Percentiles rank a stretch among this genome's conserved stretches.
phyloP scores from a whole-genome alignment of 1,139 yeast species.

The Hemisphaericaspora subhashii region DNA sequence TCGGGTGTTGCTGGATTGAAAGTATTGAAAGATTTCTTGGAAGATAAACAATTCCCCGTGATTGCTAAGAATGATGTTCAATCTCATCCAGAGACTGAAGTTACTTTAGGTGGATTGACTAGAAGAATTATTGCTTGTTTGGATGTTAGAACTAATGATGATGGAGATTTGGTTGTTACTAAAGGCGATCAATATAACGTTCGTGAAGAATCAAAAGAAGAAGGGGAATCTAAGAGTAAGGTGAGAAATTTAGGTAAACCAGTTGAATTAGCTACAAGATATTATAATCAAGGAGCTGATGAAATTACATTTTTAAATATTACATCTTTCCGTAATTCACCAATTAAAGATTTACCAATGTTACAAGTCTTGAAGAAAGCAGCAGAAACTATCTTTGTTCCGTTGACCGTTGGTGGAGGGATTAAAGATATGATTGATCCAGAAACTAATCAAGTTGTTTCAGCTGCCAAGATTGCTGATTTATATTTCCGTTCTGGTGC shows the following conservation, averaged over 20 bases:
- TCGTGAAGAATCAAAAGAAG: constrained; percentile 61
- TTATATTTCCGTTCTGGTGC: constrained; percentile 94
- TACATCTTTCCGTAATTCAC: constrained; percentile 92
- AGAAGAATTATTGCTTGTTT: constrained; percentile 92
- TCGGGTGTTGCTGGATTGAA: constrained; percentile 87
- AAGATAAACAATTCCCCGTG: constrained; percentile 40
- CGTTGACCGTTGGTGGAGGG: constrained; percentile 97
- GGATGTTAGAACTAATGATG: constrained; percentile 93
- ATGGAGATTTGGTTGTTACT: constrained; percentile 93
- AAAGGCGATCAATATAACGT: constrained; percentile 98
- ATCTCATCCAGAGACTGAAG: constrained; percentile 32
- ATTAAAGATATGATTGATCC: constrained; percentile 88
- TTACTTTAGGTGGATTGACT: constrained; percentile 69
- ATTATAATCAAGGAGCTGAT: constrained; percentile 93
- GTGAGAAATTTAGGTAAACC: constrained; percentile 96
- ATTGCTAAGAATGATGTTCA: constrained; percentile 21
- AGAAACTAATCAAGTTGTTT: constrained; percentile 61
- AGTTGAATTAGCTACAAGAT: constrained; percentile 85
- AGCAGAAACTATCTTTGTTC: constrained; percentile 90
- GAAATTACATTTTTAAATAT: constrained; percentile 93
- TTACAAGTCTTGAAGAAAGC: constrained; percentile 79
- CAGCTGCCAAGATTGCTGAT: constrained; percentile 89
- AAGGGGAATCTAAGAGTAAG: constrained; percentile 35
- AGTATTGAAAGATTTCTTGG: constrained; percentile 70
- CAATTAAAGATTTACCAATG: constrained; percentile 92